Percentiles rank a stretch among this genome's conserved stretches.
Conservation (phyloP, 164 flowering plant genomes). For the Macadamia integrifolia region DNA sequence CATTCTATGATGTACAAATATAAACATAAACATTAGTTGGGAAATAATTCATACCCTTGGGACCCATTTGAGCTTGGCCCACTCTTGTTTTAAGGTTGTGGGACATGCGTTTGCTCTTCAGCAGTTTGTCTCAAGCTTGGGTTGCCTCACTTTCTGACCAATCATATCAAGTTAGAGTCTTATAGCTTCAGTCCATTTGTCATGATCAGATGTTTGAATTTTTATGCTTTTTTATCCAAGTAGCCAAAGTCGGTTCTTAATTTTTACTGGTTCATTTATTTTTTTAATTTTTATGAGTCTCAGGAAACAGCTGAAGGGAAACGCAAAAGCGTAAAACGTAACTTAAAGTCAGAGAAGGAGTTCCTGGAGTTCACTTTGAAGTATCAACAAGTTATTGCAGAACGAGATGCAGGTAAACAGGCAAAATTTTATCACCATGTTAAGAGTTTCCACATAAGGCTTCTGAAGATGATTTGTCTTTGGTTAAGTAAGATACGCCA, state of each 20-base stretch:
- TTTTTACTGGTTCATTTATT: neutral
- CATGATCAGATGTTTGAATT: neutral
- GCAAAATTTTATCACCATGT: neutral
- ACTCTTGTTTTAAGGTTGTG: too few relatives aligned
- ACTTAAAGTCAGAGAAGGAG: constrained; percentile 73
- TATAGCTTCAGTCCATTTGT: neutral
- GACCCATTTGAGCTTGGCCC: too few relatives aligned
- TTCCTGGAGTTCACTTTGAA: constrained; percentile 78
- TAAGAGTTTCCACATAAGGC: too few relatives aligned
- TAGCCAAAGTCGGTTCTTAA: neutral
- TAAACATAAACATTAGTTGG: too few relatives aligned
- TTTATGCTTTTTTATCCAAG: neutral
- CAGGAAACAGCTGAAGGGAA: constrained; percentile 72
- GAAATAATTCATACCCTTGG: too few relatives aligned
- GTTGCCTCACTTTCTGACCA: too few relatives aligned
- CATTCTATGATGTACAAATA: too few relatives aligned
- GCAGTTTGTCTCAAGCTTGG: too few relatives aligned
- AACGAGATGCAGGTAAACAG: constrained; percentile 77
- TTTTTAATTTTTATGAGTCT: constrained; percentile 5
- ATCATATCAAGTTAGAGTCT: too few relatives aligned
- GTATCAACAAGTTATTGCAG: constrained; percentile 84
- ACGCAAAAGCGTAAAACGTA: constrained; percentile 65
- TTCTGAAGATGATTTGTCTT: too few relatives aligned
- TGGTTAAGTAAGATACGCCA: neutral
- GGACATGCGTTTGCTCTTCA: too few relatives aligned